Conservation (phyloP, 1,284 basidiomycete genomes). For the Trichosporon sp. region DNA sequence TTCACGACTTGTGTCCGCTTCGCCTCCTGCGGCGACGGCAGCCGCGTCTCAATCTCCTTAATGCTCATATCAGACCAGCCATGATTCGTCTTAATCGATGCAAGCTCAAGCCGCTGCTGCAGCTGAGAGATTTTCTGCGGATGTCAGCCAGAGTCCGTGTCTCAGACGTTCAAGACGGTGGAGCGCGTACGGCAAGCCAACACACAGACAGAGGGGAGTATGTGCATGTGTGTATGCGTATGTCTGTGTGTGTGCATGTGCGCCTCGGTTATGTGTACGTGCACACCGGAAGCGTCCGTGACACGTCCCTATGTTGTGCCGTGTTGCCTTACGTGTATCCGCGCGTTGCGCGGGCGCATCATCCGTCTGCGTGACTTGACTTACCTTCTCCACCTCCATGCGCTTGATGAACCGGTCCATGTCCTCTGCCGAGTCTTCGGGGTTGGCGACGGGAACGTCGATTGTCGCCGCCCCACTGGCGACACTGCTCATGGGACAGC, state of each 20-base stretch:
- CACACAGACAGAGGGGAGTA: no score
- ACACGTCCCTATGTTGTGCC: neutral
- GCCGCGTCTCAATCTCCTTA: conserved; percentile 38
- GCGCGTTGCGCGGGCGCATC: neutral
- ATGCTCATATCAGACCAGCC: conserved; percentile 44
- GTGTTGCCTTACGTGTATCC: neutral
- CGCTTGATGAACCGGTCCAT: conserved; percentile 38
- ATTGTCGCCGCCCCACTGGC: conserved; percentile 3
- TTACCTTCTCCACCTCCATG: conserved; percentile 45
- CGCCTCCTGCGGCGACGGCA: conserved; percentile 15
- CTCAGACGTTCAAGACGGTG: neutral
- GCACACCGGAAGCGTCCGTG: neutral
- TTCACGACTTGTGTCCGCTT: conserved; percentile 15
- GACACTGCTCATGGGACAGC: conserved; percentile 2
- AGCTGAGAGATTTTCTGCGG: conserved; percentile 39
- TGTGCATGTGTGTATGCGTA: no score
- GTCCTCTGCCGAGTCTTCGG: conserved; percentile 25
- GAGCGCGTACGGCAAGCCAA: no score
- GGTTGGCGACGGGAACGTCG: conserved; percentile 8
- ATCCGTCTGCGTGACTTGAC: no score
- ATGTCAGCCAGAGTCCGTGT: neutral
- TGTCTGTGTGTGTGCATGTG: neutral
- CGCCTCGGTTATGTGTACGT: neutral
- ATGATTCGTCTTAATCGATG: conserved; percentile 41
- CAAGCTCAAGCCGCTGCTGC: conserved; percentile 44